These are phyloP conservation scores for Anethum foeniculum DNA, from an alignment of 140 eudicot species.

Conservation along the genomic window DNA sequence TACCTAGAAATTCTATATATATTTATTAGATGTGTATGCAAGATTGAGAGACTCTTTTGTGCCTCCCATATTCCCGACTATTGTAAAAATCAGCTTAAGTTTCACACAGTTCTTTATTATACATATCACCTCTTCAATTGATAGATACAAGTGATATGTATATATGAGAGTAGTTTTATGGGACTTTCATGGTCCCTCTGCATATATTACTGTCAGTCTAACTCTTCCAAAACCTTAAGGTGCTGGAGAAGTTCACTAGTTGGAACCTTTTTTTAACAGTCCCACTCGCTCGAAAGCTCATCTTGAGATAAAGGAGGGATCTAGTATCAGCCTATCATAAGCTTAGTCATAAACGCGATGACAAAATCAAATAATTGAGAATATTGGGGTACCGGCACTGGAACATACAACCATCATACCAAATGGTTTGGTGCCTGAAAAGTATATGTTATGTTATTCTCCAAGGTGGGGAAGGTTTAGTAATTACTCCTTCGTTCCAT, in stretches of 20 bases:
- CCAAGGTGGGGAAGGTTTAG: neutral
- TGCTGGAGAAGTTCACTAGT: neutral
- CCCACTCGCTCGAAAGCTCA: neutral
- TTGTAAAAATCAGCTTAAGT: neutral
- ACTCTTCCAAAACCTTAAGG: neutral
- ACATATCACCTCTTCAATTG: neutral
- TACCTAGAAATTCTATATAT: neutral
- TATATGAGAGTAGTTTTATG: neutral
- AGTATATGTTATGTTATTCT: neutral
- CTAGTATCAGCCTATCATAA: neutral
- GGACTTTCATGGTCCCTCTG: neutral
- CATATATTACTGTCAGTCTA: neutral
- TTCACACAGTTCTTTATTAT: neutral
- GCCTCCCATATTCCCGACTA: neutral
- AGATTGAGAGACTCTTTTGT: neutral
- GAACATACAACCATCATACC: neutral
- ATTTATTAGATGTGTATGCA: neutral
- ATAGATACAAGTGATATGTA: neutral
- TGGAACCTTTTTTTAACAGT: neutral
- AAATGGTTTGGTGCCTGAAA: neutral
- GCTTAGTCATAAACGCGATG: neutral
- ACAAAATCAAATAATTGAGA: neutral
- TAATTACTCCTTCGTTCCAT: neutral
- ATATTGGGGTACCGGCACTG: neutral
- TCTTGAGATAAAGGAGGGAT: neutral